Conservation (phyloP, 495 filamentous ascomycete species). For the Penicillium pulvis region DNA sequence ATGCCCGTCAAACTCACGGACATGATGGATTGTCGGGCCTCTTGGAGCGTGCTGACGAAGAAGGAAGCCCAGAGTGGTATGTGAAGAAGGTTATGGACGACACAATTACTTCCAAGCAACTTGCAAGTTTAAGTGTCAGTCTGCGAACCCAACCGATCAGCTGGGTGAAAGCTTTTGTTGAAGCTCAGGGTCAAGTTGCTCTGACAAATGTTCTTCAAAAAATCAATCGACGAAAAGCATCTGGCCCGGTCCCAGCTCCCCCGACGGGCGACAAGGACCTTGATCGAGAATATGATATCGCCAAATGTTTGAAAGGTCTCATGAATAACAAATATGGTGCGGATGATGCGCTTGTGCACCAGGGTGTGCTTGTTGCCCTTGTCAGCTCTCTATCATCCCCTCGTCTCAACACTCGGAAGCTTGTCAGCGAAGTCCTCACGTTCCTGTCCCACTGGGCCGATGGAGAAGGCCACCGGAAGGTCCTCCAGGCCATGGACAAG, state of each 20-base stretch:
- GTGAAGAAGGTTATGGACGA: slow-evolving; percentile 97
- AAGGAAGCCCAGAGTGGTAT: slow-evolving; percentile 97
- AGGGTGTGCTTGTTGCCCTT: slow-evolving; percentile 85
- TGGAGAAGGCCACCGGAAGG: slow-evolving; percentile 91
- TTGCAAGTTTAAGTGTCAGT: slow-evolving; percentile 90
- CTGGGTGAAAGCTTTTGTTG: slow-evolving; percentile 96
- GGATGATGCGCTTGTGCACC: slow-evolving; percentile 91
- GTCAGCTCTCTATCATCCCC: slow-evolving; percentile 86
- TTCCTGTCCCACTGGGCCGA: slow-evolving; percentile 97
- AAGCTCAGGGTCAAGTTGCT: slow-evolving; percentile 95
- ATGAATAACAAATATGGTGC: slow-evolving; percentile 99
- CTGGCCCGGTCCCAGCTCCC: slow-evolving; percentile 69
- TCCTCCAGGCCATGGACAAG: slow-evolving; percentile 89
- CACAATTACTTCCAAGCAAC: slow-evolving; percentile 84
- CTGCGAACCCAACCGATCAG: slow-evolving; percentile 93
- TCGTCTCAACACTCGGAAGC: slow-evolving; percentile 86
- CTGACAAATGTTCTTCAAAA: slow-evolving; percentile 91
- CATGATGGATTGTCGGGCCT: slow-evolving; percentile 65
- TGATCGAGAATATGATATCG: slow-evolving; percentile 95
- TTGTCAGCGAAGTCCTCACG: slow-evolving; percentile 94
- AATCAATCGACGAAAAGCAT: slow-evolving; percentile 82
- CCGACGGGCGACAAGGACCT: slow-evolving; percentile 78
- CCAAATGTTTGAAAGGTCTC: slow-evolving; percentile 93
- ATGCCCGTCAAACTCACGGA: slow-evolving; percentile 63
- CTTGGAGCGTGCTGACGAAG: slow-evolving; percentile 79